phyloP scores from a whole-genome alignment of 2,329 filamentous ascomycete genomes.

The Lasiodiplodia hormozganensis region DNA sequence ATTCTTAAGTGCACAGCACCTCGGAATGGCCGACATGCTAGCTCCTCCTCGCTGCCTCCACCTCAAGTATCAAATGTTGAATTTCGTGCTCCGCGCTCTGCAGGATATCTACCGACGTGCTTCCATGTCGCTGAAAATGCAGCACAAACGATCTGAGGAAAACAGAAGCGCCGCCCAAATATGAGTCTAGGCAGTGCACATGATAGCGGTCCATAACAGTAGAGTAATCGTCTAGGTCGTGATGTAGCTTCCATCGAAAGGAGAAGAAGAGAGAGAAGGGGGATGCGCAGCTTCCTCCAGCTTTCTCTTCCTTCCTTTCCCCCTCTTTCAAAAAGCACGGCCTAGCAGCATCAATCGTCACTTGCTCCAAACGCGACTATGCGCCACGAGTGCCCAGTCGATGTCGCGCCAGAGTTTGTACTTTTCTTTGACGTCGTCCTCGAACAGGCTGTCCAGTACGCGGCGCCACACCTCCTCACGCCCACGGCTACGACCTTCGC shows the following conservation, averaged over 20 bases:
- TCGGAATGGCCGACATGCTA: not conserved
- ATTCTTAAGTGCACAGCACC: not conserved
- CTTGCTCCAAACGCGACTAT: conserved; percentile 27
- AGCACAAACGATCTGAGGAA: not conserved
- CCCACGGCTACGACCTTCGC: conserved; percentile 32
- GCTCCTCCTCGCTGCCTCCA: not conserved
- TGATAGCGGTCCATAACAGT: not conserved
- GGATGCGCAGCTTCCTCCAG: not conserved
- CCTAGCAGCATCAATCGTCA: conserved; percentile 16
- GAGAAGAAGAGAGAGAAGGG: not conserved
- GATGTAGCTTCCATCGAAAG: not conserved
- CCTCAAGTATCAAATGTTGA: not conserved
- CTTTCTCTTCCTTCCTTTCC: not conserved
- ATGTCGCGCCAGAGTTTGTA: conserved; percentile 28
- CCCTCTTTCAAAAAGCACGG: conserved; percentile 1
- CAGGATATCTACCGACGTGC: not conserved
- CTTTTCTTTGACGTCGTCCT: conserved; percentile 12
- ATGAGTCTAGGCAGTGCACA: not conserved
- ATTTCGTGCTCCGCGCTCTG: not conserved
- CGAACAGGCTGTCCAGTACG: conserved; percentile 18
- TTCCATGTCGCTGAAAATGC: not conserved
- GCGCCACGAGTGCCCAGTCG: conserved; percentile 27
- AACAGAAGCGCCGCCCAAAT: not conserved
- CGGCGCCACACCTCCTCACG: conserved; percentile 20
- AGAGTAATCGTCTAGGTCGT: not conserved